Evolutionary conservation across 2,329 filamentous ascomycete genomes (phyloP), one percentile per base, ranked within the genome.

Genomic region (Sphaceloma murrayae): DNA sequence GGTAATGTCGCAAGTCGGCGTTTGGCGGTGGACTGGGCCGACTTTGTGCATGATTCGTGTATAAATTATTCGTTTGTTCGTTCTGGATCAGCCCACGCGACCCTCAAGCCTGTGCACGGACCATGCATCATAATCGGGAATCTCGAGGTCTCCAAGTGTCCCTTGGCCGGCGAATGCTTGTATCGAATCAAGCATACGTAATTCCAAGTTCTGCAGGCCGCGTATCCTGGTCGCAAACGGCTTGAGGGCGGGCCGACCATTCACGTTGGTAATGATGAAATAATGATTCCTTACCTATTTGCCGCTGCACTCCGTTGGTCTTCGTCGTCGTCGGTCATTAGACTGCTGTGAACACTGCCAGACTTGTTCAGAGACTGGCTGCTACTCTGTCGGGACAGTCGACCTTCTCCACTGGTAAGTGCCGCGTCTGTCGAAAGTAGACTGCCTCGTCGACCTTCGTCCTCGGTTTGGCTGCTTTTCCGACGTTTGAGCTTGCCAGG

Each of bases 271-370:
- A 10, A 40, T 40, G 14, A 46, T 38, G 44, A 46, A 46, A 46
- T 30, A 34, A 18, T 45, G 50, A 50, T 51, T 30, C 69, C 69
- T 69, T 62, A 73, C 69, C 36, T 40, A 14, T 27, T 19, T 8
- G 22, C 14, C 68, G 45, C 54, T 40, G 24, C n/a, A n/a, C n/a
- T n/a, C n/a, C n/a, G 36, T 30, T 40, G 36, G 24, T 40, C 51
- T 34, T 75, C 73, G 22, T 67, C 69, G 50, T 73, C 69, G 48
- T 72, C 67, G 11, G 68, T 70, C 45, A 68, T 54, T 36, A 72
- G 62, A 54, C 67, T 71, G 62, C 67, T 70, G 31, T 63, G 54
- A 17, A 65, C 63, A 54, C 67, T 69, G 51, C 60, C 66, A 10
- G 30, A 17, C 11, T 34, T 47, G 21, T 21, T 27, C 29, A 47